Evolutionary conservation across 2,329 filamentous ascomycete species (phyloP).

Genomic region (Botryotinia calthae): DNA sequence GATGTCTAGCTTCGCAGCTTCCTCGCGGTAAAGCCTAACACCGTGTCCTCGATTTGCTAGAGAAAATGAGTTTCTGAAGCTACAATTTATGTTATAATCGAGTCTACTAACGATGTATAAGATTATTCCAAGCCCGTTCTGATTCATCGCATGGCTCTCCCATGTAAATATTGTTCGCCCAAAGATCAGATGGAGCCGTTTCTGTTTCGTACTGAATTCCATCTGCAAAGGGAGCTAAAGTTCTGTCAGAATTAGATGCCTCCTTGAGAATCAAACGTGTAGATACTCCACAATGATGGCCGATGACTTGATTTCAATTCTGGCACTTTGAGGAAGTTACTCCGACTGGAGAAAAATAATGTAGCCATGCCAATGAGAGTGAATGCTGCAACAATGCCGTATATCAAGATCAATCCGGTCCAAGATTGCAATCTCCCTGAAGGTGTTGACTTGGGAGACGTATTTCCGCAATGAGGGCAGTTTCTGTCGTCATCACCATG

Average conservation of each 20-base stretch:
- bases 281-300: slow-evolving; percentile 13
- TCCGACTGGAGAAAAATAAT: slow-evolving; percentile 6
- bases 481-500: neutral
- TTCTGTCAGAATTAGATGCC: neutral
- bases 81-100: rapidly evolving
- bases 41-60: slow-evolving; percentile 12
- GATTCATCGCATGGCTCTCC: slow-evolving; percentile 18
- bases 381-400: neutral
- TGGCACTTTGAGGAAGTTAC: neutral
- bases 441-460: neutral
- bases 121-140: slow-evolving; percentile 16
- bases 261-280: neutral
- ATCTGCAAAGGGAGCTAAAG: slow-evolving; percentile 3
- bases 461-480: slow-evolving; percentile 2
- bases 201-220: slow-evolving; percentile 4
- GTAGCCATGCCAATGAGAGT: slow-evolving; percentile 10
- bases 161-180: slow-evolving; percentile 5
- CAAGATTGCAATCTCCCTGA: neutral
- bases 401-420: neutral
- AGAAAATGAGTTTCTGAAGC: neutral
- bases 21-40: slow-evolving; percentile 10
- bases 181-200: slow-evolving; percentile 1
- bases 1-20: slow-evolving; percentile 11
- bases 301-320: neutral
- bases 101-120: slow-evolving; percentile 12